Evolutionary conservation across 441 rosid genomes (phyloP), one percentile per base, ranked within the genome.

Genomic region (Capsella rubella): DNA sequence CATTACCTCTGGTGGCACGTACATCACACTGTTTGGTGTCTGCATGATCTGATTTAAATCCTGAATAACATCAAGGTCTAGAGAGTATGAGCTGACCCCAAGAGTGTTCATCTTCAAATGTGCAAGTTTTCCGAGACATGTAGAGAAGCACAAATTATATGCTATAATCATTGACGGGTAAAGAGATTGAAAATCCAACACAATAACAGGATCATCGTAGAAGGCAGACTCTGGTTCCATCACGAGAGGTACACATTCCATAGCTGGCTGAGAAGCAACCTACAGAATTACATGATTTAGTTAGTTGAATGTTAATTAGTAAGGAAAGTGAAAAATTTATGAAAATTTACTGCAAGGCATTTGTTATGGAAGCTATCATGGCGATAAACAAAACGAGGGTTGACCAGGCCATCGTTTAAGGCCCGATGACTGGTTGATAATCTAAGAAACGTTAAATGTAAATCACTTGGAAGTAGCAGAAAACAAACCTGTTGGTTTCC

Each of bases 201-300:
- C 97, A 65, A 96, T 83, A 69, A 96, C 96, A 64, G 99, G 99
- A 78, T 91, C 99, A 46, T 86, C 86, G 80, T 90, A 95, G 82
- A 95, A 95, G 55, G 93, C 91, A 73, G 99, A 96, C 82, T 90
- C 97, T 25, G 98, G 97, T 77, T 96, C 99, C 99, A 96, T 96
- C 70, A 96, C 99, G 60, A 96, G 93, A 73, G 99, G 97, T 70
- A 96, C 57, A 78, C 99, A 96, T 84, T 93, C 97, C 99, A 96
- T 96, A 59, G 98, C 99, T 64, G 99, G 98, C 79, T 96, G 99
- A 78, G 90, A 90, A 80, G 99, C 98, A 82, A 96, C 99, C 99
- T 95, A 73, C 49, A 83, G 15, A 73, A 75, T 70, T 60, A 49
- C 51, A 60, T 62, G 62, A 47, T 31, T 35, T 35, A 35, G 28